A percentile compares a stretch with the other conserved stretches of the same genome.
Conservation (phyloP, 2,329 filamentous ascomycete species). For the Thelonectria rubi region DNA sequence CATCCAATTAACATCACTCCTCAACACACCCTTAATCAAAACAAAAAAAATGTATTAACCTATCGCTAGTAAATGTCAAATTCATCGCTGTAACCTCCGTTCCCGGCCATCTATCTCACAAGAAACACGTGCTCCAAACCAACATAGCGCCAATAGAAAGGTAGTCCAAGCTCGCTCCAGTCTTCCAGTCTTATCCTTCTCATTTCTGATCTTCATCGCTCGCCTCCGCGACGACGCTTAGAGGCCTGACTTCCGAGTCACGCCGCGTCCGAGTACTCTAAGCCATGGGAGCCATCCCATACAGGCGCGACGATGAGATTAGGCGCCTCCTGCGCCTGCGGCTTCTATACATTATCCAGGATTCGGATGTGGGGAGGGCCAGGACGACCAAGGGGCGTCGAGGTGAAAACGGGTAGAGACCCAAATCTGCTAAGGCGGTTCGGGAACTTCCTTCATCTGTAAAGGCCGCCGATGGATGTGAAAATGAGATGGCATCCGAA, state of each 20-base stretch:
- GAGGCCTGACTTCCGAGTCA: not conserved
- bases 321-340: no score
- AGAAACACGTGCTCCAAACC: not conserved
- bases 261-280: not conserved
- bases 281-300: not conserved
- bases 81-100: constrained; percentile 15
- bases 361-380: no score
- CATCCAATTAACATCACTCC: no score
- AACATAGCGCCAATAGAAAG: not conserved
- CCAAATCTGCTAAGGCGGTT: no score
- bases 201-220: not conserved
- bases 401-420: no score
- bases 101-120: constrained; percentile 25
- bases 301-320: no score
- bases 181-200: not conserved
- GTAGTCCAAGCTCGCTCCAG: constrained; percentile 1
- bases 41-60: not conserved
- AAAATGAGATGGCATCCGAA: no score
- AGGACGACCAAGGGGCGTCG: no score
- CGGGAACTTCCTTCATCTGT: no score
- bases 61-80: constrained; percentile 3
- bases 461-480: no score
- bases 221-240: not conserved
- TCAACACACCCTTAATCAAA: not conserved
- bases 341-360: no score